These are phyloP conservation scores for Vicia villosa DNA, from an alignment of 306 rosid species.

Conservation along the genomic window DNA sequence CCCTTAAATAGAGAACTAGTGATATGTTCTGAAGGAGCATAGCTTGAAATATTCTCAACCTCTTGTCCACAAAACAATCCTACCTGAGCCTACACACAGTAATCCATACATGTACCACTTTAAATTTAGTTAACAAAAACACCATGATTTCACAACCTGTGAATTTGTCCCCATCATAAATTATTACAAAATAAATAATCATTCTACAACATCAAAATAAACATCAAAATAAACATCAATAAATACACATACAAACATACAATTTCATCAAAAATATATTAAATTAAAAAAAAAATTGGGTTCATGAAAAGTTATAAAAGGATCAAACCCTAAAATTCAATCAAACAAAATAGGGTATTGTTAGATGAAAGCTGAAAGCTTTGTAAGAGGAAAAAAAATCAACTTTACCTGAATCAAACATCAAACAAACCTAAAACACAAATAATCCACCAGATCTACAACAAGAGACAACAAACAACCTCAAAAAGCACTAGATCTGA, in stretches of 20 bases:
- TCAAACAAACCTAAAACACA: slow-evolving; percentile 35
- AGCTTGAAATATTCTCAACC: slow-evolving; percentile 83
- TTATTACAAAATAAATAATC: slow-evolving; percentile 5
- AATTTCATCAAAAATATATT: neutral
- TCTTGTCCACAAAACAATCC: slow-evolving; percentile 98
- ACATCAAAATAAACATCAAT: neutral
- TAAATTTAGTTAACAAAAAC: slow-evolving; percentile 30
- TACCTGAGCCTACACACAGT: slow-evolving; percentile 99
- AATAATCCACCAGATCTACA: slow-evolving; percentile 49
- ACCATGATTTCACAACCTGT: slow-evolving; percentile 21
- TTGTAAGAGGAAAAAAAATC: neutral
- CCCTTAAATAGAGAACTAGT: slow-evolving; percentile 76
- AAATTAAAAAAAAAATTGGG: too few relatives aligned
- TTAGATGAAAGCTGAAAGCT: neutral
- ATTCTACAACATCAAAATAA: neutral
- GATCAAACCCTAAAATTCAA: neutral
- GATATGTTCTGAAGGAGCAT: slow-evolving; percentile 76
- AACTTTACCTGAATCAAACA: slow-evolving; percentile 26
- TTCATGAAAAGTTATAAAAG: neutral
- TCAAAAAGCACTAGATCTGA: slow-evolving; percentile 41
- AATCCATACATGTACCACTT: slow-evolving; percentile 82
- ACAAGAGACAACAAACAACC: slow-evolving; percentile 5
- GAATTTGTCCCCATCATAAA: slow-evolving; percentile 24
- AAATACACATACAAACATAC: neutral
- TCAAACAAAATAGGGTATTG: neutral